Evolutionary conservation across 305 asterid species (phyloP), one percentile per base, ranked within the genome.

Genomic region (Coffea humblotiana): DNA sequence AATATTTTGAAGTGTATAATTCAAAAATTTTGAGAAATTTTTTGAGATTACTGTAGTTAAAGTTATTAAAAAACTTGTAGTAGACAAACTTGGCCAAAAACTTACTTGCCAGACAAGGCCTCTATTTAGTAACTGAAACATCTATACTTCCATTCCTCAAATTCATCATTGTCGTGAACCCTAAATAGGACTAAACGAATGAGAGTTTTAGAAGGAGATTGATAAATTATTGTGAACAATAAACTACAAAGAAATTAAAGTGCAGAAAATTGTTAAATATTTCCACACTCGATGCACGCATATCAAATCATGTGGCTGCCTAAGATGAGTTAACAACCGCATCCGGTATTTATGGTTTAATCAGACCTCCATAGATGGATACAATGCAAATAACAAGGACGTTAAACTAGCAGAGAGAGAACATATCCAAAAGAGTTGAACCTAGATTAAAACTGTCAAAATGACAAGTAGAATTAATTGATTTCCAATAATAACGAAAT

Each of bases 391-490:
- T 14, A 21, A 58, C 25, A 35, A 15, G 43, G 15, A 48, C 14
- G 52, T 61, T 79, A 69, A 60, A 56, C 29, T 35, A 56, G 54
- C 49, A 73, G 71, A 25, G 65, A 29, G 14, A 61, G 23, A 4
- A 48, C 56, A 67, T 81, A 80, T 82, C 76, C 52, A 71, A 70
- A 29, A 64, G 32, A 27, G 70, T 32, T 27, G 70, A 65, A 29
- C 43, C 43, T 65, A 65, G 14, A 4, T 13, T 8, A 19, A 58
- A 21, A 27, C 27, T 23, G 77, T 54, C 71, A 56, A 81, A 70
- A 37, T 13, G 35, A 8, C 23, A 76, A 43, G 23, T 8, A 23
- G 2, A 35, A 77, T 35, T 12, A 25, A 49, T 51, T 18, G 0
- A 52, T 69, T 76, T 47, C 72, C 29, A 47, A 15, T 63, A 19